Conservation (phyloP, 176 grass and related monocot genomes). For the Luzula sylvatica region DNA sequence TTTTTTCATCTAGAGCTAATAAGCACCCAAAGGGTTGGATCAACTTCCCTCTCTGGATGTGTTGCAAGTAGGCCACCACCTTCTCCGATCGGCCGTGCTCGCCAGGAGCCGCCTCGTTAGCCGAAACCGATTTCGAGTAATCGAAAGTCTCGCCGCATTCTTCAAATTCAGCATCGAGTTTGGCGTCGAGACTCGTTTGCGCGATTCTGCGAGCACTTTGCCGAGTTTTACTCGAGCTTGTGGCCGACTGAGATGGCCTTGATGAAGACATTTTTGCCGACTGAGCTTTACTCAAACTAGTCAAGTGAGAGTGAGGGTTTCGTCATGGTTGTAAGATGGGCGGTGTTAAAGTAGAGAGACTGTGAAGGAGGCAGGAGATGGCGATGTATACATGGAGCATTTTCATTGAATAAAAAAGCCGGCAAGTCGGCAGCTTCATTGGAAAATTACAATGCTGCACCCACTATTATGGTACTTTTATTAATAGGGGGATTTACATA, state of each 20-base stretch:
- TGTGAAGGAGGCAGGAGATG: no score
- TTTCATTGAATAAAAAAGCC: no score
- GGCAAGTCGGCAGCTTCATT: no score
- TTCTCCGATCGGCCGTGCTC: slow-evolving; percentile 40
- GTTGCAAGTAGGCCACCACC: slow-evolving; percentile 78
- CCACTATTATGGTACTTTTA: no score
- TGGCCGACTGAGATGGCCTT: slow-evolving; percentile 30
- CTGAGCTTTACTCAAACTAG: background rate
- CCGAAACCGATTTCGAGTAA: slow-evolving; percentile 67
- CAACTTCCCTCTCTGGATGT: slow-evolving; percentile 67
- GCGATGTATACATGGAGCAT: no score
- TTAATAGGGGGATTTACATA: no score
- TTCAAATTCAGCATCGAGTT: slow-evolving; percentile 76
- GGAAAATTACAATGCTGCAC: no score
- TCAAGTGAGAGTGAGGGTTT: background rate
- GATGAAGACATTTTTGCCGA: slow-evolving; percentile 51
- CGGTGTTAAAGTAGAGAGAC: no score
- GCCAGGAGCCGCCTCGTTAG: background rate
- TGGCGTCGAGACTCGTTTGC: slow-evolving; percentile 76
- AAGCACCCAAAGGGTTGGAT: slow-evolving; percentile 88
- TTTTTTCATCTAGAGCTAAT: slow-evolving; percentile 72
- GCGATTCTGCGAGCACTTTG: slow-evolving; percentile 53
- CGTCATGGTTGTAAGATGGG: no score
- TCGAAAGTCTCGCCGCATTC: slow-evolving; percentile 65
- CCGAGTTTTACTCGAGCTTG: slow-evolving; percentile 28